Conservation (phyloP, 306 rosid species). For the Cicer bijugum region DNA sequence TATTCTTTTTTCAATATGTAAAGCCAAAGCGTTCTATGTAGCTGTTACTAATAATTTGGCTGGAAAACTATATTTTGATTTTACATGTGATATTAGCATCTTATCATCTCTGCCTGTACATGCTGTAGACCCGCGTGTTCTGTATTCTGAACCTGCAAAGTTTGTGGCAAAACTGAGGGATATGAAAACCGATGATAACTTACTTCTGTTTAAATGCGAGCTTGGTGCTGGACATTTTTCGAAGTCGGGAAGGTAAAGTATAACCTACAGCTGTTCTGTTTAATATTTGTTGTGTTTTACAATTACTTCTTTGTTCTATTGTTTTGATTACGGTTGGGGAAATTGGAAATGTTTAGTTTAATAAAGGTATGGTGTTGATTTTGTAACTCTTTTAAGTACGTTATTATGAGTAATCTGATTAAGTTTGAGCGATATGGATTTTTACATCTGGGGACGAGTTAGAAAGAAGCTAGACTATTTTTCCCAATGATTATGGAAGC, state of each 20-base stretch:
- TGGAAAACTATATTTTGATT: constrained; percentile 23
- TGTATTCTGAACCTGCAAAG: constrained; percentile 92
- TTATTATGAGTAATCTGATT: constrained; percentile 7
- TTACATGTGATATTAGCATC: constrained; percentile 12
- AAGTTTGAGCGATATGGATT: neutral
- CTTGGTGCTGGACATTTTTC: constrained; percentile 94
- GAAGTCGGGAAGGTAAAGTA: constrained; percentile 84
- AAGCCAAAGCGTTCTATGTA: constrained; percentile 15
- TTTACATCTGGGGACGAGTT: neutral
- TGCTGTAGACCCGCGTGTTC: constrained; percentile 83
- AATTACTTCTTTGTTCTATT: neutral
- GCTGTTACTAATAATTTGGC: constrained; percentile 40
- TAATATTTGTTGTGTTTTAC: neutral
- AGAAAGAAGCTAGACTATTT: constrained; percentile 23
- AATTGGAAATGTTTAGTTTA: constrained; percentile 20
- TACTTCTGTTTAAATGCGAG: constrained; percentile 83
- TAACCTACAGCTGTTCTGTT: constrained; percentile 21
- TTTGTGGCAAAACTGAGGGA: constrained; percentile 91
- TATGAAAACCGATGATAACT: constrained; percentile 73
- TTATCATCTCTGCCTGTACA: constrained; percentile 37
- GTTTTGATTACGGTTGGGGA: constrained; percentile 2
- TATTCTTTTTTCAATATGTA: constrained; percentile 6
- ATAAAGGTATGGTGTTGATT: neutral
- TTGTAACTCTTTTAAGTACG: constrained; percentile 5
- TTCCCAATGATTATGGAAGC: constrained; percentile 1